Percentiles rank a stretch among this genome's conserved stretches.
Conservation (phyloP, 2,329 filamentous ascomycete species). For the Penicillium hesseltinei region DNA sequence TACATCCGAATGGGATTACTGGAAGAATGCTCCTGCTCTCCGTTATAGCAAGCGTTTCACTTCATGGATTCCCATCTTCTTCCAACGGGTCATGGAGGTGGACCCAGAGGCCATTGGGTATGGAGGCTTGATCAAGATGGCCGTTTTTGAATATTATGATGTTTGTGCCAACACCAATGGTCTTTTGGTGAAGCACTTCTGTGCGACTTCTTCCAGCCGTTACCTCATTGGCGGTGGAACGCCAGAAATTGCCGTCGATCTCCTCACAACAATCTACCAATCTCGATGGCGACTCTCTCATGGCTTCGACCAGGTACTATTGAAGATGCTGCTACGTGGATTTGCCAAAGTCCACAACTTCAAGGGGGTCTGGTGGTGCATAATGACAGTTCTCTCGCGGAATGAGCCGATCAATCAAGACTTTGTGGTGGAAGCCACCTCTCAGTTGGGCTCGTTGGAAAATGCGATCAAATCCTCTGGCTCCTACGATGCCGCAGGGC, state of each 20-base stretch:
- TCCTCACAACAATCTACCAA: constrained; percentile 38
- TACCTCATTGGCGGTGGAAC: constrained; percentile 29
- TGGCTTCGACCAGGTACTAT: constrained; percentile 37
- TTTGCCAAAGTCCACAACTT: constrained; percentile 31
- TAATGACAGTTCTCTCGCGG: constrained; percentile 38
- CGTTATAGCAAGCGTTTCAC: constrained; percentile 24
- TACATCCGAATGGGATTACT: constrained; percentile 28
- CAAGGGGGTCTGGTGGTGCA: constrained; percentile 42
- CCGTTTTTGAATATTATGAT: constrained; percentile 41
- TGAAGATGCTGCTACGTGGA: constrained; percentile 41
- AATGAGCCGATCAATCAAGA: constrained; percentile 30
- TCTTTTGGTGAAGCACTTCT: constrained; percentile 38
- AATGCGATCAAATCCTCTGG: not conserved
- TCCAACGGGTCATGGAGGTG: constrained; percentile 35
- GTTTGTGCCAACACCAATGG: constrained; percentile 34
- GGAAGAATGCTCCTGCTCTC: constrained; percentile 7
- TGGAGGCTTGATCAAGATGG: constrained; percentile 34
- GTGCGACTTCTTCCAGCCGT: constrained; percentile 29
- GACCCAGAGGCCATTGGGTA: constrained; percentile 18
- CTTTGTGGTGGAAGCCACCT: constrained; percentile 34
- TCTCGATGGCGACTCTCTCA: constrained; percentile 35
- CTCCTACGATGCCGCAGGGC: not conserved
- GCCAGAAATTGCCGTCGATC: constrained; percentile 31
- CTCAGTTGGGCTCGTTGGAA: not conserved
- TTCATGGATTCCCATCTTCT: constrained; percentile 34